Percentiles rank a stretch among this genome's conserved stretches.
These are phyloP conservation scores for Sporothrix brunneoviolacea DNA, from an alignment of 2,329 filamentous ascomycete genomes.

Conservation along the genomic window DNA sequence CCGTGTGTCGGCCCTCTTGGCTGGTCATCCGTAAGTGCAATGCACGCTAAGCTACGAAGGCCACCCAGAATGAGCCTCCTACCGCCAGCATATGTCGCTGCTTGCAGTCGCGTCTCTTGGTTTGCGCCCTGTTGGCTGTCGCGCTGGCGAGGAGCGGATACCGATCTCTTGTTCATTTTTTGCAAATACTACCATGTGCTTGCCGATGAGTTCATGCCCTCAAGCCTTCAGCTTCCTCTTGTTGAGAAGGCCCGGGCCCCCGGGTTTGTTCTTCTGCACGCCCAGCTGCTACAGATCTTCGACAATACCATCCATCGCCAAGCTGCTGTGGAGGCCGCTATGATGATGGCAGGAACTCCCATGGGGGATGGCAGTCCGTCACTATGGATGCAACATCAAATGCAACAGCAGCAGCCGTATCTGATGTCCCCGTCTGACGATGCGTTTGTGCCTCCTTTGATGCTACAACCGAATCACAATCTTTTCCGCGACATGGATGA, in stretches of 20 bases:
- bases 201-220: slow-evolving; percentile 63
- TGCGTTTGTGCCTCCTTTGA: slow-evolving; percentile 43
- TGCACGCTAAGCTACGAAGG: slow-evolving; percentile 55
- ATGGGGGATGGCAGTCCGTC: slow-evolving; percentile 19
- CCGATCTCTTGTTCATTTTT: slow-evolving; percentile 87
- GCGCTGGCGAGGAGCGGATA: slow-evolving; percentile 81
- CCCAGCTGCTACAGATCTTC: slow-evolving; percentile 70
- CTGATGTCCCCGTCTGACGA: slow-evolving; percentile 28
- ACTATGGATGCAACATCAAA: slow-evolving; percentile 11
- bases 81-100: slow-evolving; percentile 36
- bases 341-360: slow-evolving; percentile 29
- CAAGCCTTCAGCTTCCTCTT: slow-evolving; percentile 38
- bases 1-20: slow-evolving; percentile 51
- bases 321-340: slow-evolving; percentile 42
- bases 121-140: slow-evolving; percentile 70
- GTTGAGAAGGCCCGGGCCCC: slow-evolving; percentile 59
- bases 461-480: slow-evolving; percentile 51
- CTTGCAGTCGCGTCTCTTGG: slow-evolving; percentile 61
- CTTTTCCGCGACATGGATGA: slow-evolving; percentile 78
- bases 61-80: slow-evolving; percentile 42
- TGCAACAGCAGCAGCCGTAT: slow-evolving; percentile 11
- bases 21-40: slow-evolving; percentile 46
- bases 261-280: slow-evolving; percentile 72
- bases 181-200: slow-evolving; percentile 81
- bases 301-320: slow-evolving; percentile 81